phyloP scores from a whole-genome alignment of 441 rosid species.

The Corymbia citriodora region DNA sequence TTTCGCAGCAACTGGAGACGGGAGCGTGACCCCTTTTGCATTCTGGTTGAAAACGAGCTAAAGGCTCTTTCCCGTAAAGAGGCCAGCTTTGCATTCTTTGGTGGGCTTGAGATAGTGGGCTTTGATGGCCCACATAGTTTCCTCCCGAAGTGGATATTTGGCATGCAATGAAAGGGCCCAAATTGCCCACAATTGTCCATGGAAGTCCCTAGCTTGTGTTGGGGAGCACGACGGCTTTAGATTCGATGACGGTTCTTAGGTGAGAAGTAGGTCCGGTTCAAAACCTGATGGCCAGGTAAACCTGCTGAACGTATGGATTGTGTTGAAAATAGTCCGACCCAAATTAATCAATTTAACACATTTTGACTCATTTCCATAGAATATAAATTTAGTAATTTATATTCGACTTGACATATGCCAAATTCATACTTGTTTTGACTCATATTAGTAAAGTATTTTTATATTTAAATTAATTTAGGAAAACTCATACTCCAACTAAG shows the following conservation, averaged over 20 bases:
- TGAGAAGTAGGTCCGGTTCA: neutral
- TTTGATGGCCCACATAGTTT: neutral
- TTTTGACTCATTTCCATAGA: fast-evolving
- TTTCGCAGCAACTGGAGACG: neutral
- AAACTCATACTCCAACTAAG: neutral
- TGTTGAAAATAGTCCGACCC: neutral
- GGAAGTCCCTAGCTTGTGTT: neutral
- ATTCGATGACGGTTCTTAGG: neutral
- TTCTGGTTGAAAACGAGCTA: neutral
- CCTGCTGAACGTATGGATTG: neutral
- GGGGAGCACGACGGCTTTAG: neutral
- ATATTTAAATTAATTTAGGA: neutral
- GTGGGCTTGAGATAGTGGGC: neutral
- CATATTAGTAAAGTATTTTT: too few species aligned
- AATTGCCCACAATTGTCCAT: neutral
- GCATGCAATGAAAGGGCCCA: neutral
- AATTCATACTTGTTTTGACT: too few species aligned
- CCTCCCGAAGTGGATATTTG: neutral
- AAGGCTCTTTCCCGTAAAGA: neutral
- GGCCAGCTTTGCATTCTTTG: neutral
- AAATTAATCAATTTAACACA: too few species aligned
- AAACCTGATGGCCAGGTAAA: neutral
- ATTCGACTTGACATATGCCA: fast-evolving
- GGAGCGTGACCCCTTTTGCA: neutral
- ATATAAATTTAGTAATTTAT: neutral